Base-by-base conservation (phyloP, 2,329 filamentous ascomycete species). In the Venturia asperata region DNA sequence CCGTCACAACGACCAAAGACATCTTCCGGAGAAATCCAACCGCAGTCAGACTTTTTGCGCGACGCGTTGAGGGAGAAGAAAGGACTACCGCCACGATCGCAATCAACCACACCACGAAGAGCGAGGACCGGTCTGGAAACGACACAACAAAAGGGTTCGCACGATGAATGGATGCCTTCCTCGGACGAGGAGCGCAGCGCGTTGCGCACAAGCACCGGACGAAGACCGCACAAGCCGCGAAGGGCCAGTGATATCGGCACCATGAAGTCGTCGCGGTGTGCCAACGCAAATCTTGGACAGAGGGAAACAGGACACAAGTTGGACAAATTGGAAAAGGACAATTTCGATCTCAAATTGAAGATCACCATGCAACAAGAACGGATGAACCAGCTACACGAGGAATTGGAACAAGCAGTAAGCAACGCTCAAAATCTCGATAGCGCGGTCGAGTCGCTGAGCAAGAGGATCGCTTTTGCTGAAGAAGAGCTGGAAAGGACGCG, bases 241-340 rank as follows among this genome's bases (percentile, higher is more conserved):
- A 41, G 64, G 17, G 64, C 64, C 9, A 66, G 64, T 56, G 64
- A 66, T n/a, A 42, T 66, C 17, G 34, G 43, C 10, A 24, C 61
- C 30, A 52, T 27, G 30, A 63, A 60, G 19, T 37, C 52, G 9
- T 62, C 55, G 21, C 52, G 30, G 27, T 43, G 43, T 17, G 63
- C 39, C 4, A 60, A 58, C 24, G 21, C n/a, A 13, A 66, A 30
- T n/a, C 39, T 66, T 41, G 65, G 61, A 21, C 21, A 45, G 27
- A 42, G 42, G 34, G 65, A 66, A 24, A 55, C 65, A 30, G 62
- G 58, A 37, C n/a, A 47, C 5, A 37, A 61, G 15, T 34, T 66
- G 49, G 65, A 66, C 49, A 66, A 65, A 34, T 37, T 66, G 49
- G n/a, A 52, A 27, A 66, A 65, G 55, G 63, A 66, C 47, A 66